Evolutionary conservation across 1,139 yeast species (phyloP).

Genomic region (Pichia sp.): DNA sequence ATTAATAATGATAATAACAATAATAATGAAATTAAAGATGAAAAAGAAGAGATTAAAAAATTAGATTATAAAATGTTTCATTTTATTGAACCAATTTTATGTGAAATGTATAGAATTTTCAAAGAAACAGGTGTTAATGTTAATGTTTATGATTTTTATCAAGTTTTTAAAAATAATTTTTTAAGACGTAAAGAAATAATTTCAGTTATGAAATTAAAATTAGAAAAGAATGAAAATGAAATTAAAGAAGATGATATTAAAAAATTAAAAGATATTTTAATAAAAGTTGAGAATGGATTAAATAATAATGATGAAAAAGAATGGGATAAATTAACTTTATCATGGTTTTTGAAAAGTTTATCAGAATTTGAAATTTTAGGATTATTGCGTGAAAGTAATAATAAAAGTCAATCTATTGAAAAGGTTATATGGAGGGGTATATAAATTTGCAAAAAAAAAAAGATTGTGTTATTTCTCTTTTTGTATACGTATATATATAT

Average conservation of each 20-base stretch:
- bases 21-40: background rate
- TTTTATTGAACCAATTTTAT: conserved; percentile 44
- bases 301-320: conserved; percentile 25
- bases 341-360: conserved; percentile 54
- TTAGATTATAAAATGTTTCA: conserved; percentile 20
- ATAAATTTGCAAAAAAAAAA: conserved; percentile 20
- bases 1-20: conserved; percentile 10
- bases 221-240: conserved; percentile 12
- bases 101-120: conserved; percentile 59
- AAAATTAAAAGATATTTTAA: conserved; percentile 3
- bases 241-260: conserved; percentile 5
- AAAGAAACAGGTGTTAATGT: conserved; percentile 74
- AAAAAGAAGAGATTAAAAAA: background rate
- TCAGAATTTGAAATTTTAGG: conserved; percentile 52
- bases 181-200: conserved; percentile 34
- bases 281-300: conserved; percentile 20
- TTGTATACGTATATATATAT: background rate
- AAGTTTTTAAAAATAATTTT: conserved; percentile 59
- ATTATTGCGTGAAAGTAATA: conserved; percentile 41
- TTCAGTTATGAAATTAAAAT: conserved; percentile 28
- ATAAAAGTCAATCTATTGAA: conserved; percentile 48
- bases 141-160: conserved; percentile 71
- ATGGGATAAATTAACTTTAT: conserved; percentile 48
- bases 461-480: background rate
- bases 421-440: conserved; percentile 56